Base-by-base conservation (phyloP, 1,139 yeast genomes). In the Geotrichum australiense region DNA sequence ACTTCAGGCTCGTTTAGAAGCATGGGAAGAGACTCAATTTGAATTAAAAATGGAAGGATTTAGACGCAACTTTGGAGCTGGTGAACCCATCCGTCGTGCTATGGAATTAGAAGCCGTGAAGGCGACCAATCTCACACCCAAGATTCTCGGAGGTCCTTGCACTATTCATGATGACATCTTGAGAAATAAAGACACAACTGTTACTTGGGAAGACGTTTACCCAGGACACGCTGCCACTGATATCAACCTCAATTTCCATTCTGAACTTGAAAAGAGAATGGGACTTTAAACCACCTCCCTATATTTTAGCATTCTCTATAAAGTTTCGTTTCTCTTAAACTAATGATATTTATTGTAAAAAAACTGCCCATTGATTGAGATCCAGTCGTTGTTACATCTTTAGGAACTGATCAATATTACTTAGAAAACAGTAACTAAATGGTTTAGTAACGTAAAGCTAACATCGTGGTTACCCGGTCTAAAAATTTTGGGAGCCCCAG, bases 121-220 rank as follows among this genome's bases (percentile, higher is more conserved):
- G 36, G 69, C 72, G 39, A 75, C 85, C n/a, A 86, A 81, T 77
- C 61, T 71, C 51, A 94, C 94, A n/a, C 61, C 69, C 39, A 63
- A 71, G 12, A 66, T 76, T 41, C 77, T 84, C 3, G 80, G 78
- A 15, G 57, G 72, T 8, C 51, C 55, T 11, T 24, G 69, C 7
- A 66, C 70, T 40, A 50, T 85, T 53, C 94, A 85, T 58, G 73
- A 69, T 47, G 96, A 89, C 56, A 82, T 91, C 42, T 70, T 93
- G 49, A 63, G 76, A 60, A 84, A 84, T 64, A 79, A 74, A 53
- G 97, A 91, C 49, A 63, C 79, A 18, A 64, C 74, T 11, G 66
- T 91, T 35, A 96, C 86, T 53, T 91, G 97, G 96, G 97, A 91
- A 57, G 98, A 93, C 58, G 71, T 91, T 16, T 91, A 87, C 62